Evolutionary conservation across 2,329 filamentous ascomycete species (phyloP).

Genomic region (Sclerotinia spermophila): DNA sequence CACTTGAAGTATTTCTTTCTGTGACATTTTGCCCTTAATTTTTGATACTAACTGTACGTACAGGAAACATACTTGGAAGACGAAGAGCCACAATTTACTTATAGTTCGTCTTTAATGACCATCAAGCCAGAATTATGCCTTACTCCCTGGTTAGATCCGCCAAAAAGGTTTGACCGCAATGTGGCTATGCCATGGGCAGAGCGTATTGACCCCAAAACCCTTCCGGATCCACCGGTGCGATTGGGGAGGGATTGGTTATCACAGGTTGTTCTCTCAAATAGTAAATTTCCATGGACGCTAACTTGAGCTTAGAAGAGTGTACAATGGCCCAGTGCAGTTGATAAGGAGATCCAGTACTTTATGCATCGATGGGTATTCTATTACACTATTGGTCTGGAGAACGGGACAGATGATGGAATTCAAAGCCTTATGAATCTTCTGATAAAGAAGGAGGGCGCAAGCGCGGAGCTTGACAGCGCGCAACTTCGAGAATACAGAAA

Average conservation of each 20-base stretch:
- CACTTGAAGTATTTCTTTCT: constrained; percentile 6
- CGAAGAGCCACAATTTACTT: constrained; percentile 1
- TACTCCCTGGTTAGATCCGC: constrained; percentile 14
- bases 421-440: constrained; percentile 7
- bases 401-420: constrained; percentile 10
- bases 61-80: constrained; percentile 12
- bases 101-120: constrained; percentile 13
- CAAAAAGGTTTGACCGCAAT: constrained; percentile 17
- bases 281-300: background rate
- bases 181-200: constrained; percentile 11
- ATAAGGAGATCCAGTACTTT: constrained; percentile 16
- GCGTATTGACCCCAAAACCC: constrained; percentile 4
- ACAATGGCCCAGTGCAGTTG: constrained; percentile 11
- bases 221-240: constrained; percentile 1
- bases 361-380: constrained; percentile 17
- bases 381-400: constrained; percentile 7
- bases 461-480: background rate
- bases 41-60: background rate
- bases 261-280: constrained; percentile 6
- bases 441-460: background rate
- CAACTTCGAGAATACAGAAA: constrained; percentile 9
- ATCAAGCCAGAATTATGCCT: constrained; percentile 14
- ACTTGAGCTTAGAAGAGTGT: constrained; percentile 5
- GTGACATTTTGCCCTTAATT: background rate
- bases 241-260: constrained; percentile 15